A percentile compares a stretch with the other conserved stretches of the same genome.
Evolutionary conservation across 148 eudicot genomes (phyloP).

Genomic region (Rhododendron ferrugineum): DNA sequence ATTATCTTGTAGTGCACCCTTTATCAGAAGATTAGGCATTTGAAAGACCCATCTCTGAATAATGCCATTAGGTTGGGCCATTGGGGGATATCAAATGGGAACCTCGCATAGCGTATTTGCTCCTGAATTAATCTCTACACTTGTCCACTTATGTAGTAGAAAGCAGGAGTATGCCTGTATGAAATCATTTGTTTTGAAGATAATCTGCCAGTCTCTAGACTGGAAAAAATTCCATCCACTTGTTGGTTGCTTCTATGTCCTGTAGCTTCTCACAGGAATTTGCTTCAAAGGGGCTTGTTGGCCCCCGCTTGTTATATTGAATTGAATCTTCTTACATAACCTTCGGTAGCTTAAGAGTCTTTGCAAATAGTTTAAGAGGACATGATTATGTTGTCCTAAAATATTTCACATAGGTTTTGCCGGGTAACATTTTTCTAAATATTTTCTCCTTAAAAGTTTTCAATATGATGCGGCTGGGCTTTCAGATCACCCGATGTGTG

Average conservation of each 20-base stretch:
- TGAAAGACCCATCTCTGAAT: background rate
- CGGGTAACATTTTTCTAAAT: background rate
- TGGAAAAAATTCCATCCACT: background rate
- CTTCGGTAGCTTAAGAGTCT: background rate
- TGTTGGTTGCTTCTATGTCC: background rate
- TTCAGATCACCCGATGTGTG: background rate
- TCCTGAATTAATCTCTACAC: background rate
- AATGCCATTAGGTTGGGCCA: background rate
- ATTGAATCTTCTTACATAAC: background rate
- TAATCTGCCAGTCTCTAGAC: background rate
- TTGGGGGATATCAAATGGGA: background rate
- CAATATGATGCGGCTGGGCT: background rate
- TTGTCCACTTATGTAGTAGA: background rate
- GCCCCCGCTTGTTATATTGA: background rate
- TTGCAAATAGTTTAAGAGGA: background rate
- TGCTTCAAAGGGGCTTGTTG: background rate
- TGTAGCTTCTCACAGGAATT: background rate
- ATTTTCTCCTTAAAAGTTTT: background rate
- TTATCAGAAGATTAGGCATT: background rate
- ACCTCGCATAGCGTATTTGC: background rate
- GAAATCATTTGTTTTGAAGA: background rate
- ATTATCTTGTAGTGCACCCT: background rate
- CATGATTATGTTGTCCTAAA: background rate
- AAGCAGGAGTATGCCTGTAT: background rate
- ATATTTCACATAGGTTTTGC: background rate